Evolutionary conservation across 495 filamentous ascomycete species (phyloP).

Genomic region (Pyrenula massariospora): DNA sequence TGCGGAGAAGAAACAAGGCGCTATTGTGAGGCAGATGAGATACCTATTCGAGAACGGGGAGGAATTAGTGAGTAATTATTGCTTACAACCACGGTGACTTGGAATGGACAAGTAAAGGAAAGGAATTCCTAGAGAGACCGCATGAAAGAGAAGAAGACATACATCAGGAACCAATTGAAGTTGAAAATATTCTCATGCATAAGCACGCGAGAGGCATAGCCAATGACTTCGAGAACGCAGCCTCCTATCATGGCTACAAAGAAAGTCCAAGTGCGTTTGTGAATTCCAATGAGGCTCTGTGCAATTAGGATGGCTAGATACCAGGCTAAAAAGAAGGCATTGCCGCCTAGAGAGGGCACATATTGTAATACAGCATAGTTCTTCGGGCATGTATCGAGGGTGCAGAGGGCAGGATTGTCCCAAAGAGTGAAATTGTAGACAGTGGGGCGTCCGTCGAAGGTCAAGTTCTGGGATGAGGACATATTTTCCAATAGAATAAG

Average conservation of each 20-base stretch:
- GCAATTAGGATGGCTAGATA: constrained; percentile 18
- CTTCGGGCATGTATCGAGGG: constrained; percentile 22
- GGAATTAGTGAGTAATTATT: constrained; percentile 1
- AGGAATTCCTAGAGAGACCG: not conserved
- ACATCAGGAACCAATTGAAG: constrained; percentile 26
- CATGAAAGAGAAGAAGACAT: constrained; percentile 4
- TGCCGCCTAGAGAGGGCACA: constrained; percentile 21
- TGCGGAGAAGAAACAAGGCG: constrained; percentile 43
- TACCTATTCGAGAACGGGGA: constrained; percentile 21
- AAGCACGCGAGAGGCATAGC: constrained; percentile 26
- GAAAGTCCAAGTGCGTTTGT: constrained; percentile 20
- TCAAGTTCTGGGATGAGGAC: too few relatives aligned
- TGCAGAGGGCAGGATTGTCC: constrained; percentile 16
- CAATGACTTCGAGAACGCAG: constrained; percentile 24
- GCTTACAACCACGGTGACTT: not conserved
- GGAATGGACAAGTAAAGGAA: not conserved
- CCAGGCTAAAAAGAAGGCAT: constrained; percentile 19
- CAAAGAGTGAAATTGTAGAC: too few relatives aligned
- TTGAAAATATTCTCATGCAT: constrained; percentile 27
- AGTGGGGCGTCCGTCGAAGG: too few relatives aligned
- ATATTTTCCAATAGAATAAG: too few relatives aligned
- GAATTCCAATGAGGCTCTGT: constrained; percentile 17
- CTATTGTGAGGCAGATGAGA: constrained; percentile 40
- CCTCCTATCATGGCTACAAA: constrained; percentile 13
- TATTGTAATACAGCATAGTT: constrained; percentile 21